Base-by-base conservation (phyloP, 2,329 filamentous ascomycete species). In the Nothopassalora personata region DNA sequence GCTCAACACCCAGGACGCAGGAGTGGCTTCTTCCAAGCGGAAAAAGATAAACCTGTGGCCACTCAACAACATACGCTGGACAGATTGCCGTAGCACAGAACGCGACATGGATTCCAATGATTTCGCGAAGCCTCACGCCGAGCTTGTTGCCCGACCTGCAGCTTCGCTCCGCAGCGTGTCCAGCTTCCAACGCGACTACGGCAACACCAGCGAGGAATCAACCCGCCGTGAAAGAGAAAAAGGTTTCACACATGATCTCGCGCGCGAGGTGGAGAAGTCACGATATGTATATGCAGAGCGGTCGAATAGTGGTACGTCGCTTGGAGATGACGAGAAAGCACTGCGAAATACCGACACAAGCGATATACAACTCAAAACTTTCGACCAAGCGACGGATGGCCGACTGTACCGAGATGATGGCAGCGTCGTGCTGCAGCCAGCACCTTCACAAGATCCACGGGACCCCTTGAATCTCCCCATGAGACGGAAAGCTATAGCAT, bases 381-480 rank as follows among this genome's bases (percentile, higher is more conserved):
- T 48, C 49, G 58, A 60, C 6, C 49, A 53, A 18, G 43, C 31
- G 19, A 53, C 43, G 10, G 53, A 57, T 36, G 58, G 43, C 33
- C 36, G 48, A 13, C 49, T 57, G n/a, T 57, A 48, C 43, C 27
- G 49, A 15, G 7, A 19, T 10, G 54, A 60, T 53, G 58, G 58
- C 27, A 18, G 28, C 11, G 39, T 60, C n/a, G 54, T 60, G 10
- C 50, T 53, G 15, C 48, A 53, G 49, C 58, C 58, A 33, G 58
- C 58, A 23, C 53, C 58, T 34, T 50, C 51, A 5, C 19, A 59
- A 54, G 64, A 66, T 33, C 64, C 64, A 6, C 55, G 56, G 39
- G 64, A 66, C n/a, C 64, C 64, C 9, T 53, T 66, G 49, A 66
- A 64, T 33, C 15, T 66, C 27, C 48, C 39, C 4, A 34, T 55